These are phyloP conservation scores for Cladosporium austrohemisphaericum DNA, from an alignment of 2,329 filamentous ascomycete species.

Conservation along the genomic window DNA sequence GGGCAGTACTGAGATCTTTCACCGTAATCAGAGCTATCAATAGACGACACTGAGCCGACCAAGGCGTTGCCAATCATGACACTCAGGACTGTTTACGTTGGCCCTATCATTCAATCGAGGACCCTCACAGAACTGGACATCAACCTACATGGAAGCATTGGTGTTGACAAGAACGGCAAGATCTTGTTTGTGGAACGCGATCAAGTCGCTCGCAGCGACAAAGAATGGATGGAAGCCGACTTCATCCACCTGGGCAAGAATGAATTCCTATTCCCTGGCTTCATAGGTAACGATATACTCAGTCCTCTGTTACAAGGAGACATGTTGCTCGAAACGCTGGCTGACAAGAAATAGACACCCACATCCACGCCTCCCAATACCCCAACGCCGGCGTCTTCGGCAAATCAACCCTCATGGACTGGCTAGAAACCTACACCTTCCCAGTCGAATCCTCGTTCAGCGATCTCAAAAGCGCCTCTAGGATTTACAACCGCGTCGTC, in stretches of 20 bases:
- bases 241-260: conserved; percentile 41
- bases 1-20: no score
- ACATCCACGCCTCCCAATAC: conserved; percentile 93
- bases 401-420: conserved; percentile 85
- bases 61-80: conserved; percentile 14
- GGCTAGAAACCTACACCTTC: conserved; percentile 93
- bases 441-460: conserved; percentile 78
- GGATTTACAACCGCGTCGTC: conserved; percentile 75
- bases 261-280: conserved; percentile 80
- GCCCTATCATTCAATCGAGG: conserved; percentile 59
- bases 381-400: conserved; percentile 93
- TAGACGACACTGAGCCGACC: neutral
- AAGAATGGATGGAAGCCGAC: conserved; percentile 42
- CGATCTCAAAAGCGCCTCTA: conserved; percentile 58
- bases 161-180: conserved; percentile 50
- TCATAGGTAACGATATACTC: conserved; percentile 57
- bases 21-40: no score
- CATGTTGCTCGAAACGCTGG: neutral
- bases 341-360: conserved; percentile 64
- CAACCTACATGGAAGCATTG: conserved; percentile 45
- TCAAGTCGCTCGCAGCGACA: conserved; percentile 17
- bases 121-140: conserved; percentile 49
- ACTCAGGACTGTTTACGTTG: conserved; percentile 50
- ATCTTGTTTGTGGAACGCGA: conserved; percentile 48
- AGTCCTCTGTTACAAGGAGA: neutral